A percentile compares a stretch with the other conserved stretches of the same genome.
phyloP scores from a whole-genome alignment of 2,329 filamentous ascomycete genomes.

The Fusarium redolens region DNA sequence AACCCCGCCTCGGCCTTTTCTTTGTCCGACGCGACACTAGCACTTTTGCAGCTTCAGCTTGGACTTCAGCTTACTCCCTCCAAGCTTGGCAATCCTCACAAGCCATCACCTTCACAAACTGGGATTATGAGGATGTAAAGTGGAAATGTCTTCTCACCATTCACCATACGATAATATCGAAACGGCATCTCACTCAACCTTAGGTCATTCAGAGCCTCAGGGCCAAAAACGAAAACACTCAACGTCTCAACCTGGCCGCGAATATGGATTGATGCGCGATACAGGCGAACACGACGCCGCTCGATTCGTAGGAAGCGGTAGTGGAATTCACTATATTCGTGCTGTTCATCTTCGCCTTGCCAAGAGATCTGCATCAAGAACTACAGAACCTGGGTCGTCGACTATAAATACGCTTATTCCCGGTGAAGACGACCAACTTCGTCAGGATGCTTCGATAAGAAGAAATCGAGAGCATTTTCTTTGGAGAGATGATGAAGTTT shows the following conservation, averaged over 20 bases:
- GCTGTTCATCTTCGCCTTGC: constrained; percentile 63
- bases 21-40: constrained; percentile 41
- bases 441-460: constrained; percentile 32
- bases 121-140: neutral
- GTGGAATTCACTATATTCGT: constrained; percentile 69
- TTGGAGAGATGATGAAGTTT: constrained; percentile 52
- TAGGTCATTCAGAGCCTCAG: constrained; percentile 34
- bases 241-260: constrained; percentile 44
- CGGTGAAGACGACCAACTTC: constrained; percentile 66
- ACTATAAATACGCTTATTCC: constrained; percentile 57
- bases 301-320: constrained; percentile 67
- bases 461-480: constrained; percentile 39
- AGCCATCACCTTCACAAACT: neutral
- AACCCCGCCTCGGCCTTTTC: constrained; percentile 45
- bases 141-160: constrained; percentile 44
- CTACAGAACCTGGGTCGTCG: constrained; percentile 14
- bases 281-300: constrained; percentile 58
- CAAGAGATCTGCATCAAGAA: constrained; percentile 38
- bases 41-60: neutral
- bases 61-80: neutral
- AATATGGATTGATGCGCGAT: constrained; percentile 61
- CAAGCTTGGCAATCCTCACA: neutral
- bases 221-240: constrained; percentile 48
- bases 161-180: constrained; percentile 47
- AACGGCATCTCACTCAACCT: constrained; percentile 40